A percentile compares a stretch with the other conserved stretches of the same genome.
These are phyloP conservation scores for Colletotrichum cereale DNA, from an alignment of 2,329 filamentous ascomycete species.

Conservation along the genomic window DNA sequence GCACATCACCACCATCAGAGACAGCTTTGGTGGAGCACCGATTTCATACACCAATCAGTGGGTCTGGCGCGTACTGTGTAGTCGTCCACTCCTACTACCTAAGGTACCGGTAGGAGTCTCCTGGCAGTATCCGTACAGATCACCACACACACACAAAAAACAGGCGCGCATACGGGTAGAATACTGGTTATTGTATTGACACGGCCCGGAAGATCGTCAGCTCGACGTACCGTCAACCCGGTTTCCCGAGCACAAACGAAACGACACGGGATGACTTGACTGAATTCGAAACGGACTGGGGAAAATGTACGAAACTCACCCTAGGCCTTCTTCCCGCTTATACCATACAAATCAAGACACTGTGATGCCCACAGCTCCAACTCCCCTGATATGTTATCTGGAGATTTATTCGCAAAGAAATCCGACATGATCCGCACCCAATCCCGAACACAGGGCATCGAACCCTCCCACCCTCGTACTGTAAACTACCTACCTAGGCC, in stretches of 20 bases:
- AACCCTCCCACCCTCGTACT: constrained; percentile 7
- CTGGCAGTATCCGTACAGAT: no score
- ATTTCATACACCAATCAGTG: constrained; percentile 20
- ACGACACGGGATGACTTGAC: constrained; percentile 23
- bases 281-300: constrained; percentile 30
- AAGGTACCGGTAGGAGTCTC: no score
- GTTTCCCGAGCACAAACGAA: constrained; percentile 12
- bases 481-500: no score
- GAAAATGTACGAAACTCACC: not conserved
- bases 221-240: not conserved
- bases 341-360: constrained; percentile 8
- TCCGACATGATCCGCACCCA: constrained; percentile 2
- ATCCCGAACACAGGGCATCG: not conserved
- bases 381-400: not conserved
- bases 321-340: constrained; percentile 3
- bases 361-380: not conserved
- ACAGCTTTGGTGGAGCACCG: constrained; percentile 16
- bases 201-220: constrained; percentile 20
- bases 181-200: not conserved
- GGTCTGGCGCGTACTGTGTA: not conserved
- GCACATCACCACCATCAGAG: constrained; percentile 3
- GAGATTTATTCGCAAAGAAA: no score
- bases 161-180: no score
- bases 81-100: not conserved
- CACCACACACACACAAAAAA: no score